Conservation (phyloP, 768 basidiomycete species). For the Mycena rosella region DNA sequence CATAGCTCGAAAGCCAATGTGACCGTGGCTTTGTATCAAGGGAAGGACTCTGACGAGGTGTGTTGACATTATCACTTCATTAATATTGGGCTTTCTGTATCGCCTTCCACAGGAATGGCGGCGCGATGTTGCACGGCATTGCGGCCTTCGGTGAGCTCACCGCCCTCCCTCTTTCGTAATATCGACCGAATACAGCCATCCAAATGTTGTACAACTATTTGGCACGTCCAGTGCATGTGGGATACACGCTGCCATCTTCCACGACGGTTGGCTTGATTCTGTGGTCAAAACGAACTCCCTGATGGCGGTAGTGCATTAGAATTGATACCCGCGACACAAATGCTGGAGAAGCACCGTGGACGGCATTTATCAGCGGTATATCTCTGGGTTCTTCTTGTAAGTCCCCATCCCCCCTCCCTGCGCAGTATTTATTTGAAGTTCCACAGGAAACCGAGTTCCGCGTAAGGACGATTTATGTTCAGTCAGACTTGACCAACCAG, state of each 20-base stretch:
- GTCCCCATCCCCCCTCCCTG: neutral
- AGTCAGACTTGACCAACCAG: neutral
- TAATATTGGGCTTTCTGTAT: neutral
- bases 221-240: neutral
- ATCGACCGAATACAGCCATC: neutral
- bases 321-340: neutral
- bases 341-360: neutral
- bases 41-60: neutral
- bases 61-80: neutral
- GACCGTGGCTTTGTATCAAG: too few species aligned
- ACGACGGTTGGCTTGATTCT: neutral
- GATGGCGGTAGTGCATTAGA: neutral
- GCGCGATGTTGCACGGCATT: neutral
- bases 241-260: neutral
- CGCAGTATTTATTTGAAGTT: too few species aligned
- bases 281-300: neutral
- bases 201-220: constrained; percentile 7
- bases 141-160: neutral
- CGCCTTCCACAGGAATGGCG: neutral
- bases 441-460: neutral
- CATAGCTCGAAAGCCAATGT: too few species aligned
- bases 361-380: neutral
- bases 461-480: neutral
- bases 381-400: neutral
- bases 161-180: neutral